Percentiles rank a stretch among this genome's conserved stretches.
Conservation (phyloP, 306 rosid genomes). For the Amphicarpaea edgeworthii region DNA sequence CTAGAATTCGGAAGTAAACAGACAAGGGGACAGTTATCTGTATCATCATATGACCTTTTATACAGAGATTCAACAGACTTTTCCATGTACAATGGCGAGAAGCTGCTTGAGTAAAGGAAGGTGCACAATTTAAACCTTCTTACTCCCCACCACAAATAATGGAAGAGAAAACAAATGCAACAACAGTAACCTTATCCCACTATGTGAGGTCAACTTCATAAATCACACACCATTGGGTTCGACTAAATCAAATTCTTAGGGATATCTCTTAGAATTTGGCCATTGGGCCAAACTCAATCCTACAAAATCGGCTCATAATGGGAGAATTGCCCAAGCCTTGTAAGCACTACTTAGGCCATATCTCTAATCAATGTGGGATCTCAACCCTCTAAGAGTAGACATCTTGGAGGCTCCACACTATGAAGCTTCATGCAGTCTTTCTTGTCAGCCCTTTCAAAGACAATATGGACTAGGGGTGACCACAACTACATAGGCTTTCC, state of each 20-base stretch:
- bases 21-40: constrained; percentile 21
- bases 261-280: not conserved
- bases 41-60: constrained; percentile 20
- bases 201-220: not conserved
- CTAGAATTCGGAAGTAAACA: constrained; percentile 14
- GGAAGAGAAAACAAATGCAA: constrained; percentile 19
- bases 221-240: not conserved
- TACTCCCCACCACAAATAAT: constrained; percentile 18
- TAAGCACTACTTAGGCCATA: not conserved
- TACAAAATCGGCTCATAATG: not conserved
- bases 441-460: not conserved
- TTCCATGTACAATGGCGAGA: constrained; percentile 20
- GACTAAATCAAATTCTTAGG: not conserved
- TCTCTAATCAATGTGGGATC: not conserved
- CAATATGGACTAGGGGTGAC: not conserved
- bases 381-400: not conserved
- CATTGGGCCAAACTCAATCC: not conserved
- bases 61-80: constrained; percentile 10
- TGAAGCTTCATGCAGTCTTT: not conserved
- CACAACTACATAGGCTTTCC: not conserved
- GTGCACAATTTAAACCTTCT: not conserved
- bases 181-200: not conserved
- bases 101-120: constrained; percentile 8
- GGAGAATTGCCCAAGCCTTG: not conserved
- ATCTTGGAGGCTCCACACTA: not conserved